Conservation (phyloP, 768 basidiomycete species). For the Hygrophorus russula region DNA sequence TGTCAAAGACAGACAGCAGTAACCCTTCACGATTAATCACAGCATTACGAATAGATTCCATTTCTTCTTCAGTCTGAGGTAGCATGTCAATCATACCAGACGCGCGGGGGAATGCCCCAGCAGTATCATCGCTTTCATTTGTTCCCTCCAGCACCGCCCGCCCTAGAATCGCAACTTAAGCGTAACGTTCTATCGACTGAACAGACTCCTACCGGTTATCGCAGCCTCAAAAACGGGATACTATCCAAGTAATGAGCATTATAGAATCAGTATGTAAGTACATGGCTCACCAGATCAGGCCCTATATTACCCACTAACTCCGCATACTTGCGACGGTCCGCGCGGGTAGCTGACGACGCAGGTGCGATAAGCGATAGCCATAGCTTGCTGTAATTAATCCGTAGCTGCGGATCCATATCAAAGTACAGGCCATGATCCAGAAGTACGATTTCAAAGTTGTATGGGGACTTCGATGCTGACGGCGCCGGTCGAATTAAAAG, state of each 20-base stretch:
- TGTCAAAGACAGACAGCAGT: constrained; percentile 75
- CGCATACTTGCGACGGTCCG: constrained; percentile 78
- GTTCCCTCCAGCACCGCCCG: constrained; percentile 60
- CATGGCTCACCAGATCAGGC: constrained; percentile 61
- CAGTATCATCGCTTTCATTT: constrained; percentile 27
- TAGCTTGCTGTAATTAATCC: constrained; percentile 77
- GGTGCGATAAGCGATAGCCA: constrained; percentile 84
- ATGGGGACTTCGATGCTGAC: constrained; percentile 54
- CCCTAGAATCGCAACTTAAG: neutral
- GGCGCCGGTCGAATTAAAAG: constrained; percentile 77
- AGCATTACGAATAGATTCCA: constrained; percentile 72
- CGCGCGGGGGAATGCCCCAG: constrained; percentile 40
- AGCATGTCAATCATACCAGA: constrained; percentile 68
- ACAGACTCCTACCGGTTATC: constrained; percentile 52
- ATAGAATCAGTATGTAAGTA: constrained; percentile 3
- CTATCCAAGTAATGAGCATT: constrained; percentile 23
- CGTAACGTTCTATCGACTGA: neutral
- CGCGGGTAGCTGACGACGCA: constrained; percentile 50
- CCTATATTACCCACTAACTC: constrained; percentile 85
- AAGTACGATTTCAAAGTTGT: constrained; percentile 93
- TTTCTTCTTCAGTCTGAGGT: constrained; percentile 65
- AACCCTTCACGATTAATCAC: constrained; percentile 78
- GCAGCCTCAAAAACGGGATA: constrained; percentile 95
- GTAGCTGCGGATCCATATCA: constrained; percentile 69
- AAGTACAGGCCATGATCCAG: constrained; percentile 95